phyloP scores from a whole-genome alignment of 192 early-diverging fungal genomes.

The Bifiguratus adelaidae region DNA sequence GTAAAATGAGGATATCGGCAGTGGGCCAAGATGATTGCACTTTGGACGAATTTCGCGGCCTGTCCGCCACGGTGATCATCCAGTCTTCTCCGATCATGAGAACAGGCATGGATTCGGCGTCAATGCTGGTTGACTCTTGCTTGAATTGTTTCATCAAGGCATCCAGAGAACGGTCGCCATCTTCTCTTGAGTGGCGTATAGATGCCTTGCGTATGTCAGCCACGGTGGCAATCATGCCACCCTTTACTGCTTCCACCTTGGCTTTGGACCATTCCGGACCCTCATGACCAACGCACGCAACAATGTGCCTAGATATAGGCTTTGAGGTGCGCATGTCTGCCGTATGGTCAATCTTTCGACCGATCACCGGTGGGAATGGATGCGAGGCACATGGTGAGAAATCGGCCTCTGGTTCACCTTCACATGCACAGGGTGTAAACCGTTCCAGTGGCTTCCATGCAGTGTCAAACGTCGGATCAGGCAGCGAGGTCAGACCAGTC shows the following conservation, averaged over 20 bases:
- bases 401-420: not conserved
- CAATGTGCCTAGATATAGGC: slow-evolving; percentile 9
- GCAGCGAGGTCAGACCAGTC: no score
- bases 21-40: not conserved
- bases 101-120: no score
- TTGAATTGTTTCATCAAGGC: not conserved
- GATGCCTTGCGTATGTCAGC: not conserved
- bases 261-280: slow-evolving; percentile 15
- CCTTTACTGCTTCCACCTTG: slow-evolving; percentile 16
- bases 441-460: slow-evolving; percentile 12
- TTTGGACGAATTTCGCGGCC: no score
- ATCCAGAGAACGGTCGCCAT: not conserved
- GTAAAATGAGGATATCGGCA: slow-evolving; percentile 16
- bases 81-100: no score
- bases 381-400: slow-evolving; percentile 16
- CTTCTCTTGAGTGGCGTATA: not conserved
- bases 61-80: no score
- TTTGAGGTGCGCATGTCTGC: slow-evolving; percentile 5
- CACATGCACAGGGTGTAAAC: slow-evolving; percentile 14
- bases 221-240: not conserved
- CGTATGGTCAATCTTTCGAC: slow-evolving; percentile 14
- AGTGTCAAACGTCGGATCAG: slow-evolving; percentile 17
- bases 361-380: slow-evolving; percentile 16
- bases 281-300: slow-evolving; percentile 18
- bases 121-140: no score